phyloP scores from a whole-genome alignment of 805 yeast species.

The Saturnispora hagleri region DNA sequence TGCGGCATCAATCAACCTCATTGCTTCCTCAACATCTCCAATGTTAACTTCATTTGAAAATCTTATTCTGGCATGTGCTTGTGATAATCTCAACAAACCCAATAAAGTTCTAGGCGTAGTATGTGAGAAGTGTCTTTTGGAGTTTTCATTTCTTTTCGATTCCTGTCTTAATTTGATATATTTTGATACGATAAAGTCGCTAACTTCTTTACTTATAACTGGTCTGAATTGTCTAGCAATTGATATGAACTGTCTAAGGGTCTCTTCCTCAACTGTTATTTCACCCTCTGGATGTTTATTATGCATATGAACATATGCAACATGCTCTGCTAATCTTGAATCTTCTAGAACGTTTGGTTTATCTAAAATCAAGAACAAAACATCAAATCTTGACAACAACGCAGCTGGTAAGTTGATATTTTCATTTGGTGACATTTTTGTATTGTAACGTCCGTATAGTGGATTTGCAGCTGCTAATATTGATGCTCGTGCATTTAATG shows the following conservation, averaged over 20 bases:
- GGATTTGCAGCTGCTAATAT: slow-evolving; percentile 99
- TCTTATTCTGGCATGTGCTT: slow-evolving; percentile 86
- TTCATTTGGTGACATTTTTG: slow-evolving; percentile 82
- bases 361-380: slow-evolving; percentile 79
- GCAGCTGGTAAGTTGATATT: slow-evolving; percentile 97
- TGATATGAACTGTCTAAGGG: slow-evolving; percentile 81
- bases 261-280: slow-evolving; percentile 66
- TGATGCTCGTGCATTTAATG: slow-evolving; percentile 90
- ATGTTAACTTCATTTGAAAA: slow-evolving; percentile 61
- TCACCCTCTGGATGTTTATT: slow-evolving; percentile 74
- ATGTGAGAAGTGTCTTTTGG: slow-evolving; percentile 74
- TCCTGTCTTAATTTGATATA: slow-evolving; percentile 92
- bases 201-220: slow-evolving; percentile 70
- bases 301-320: slow-evolving; percentile 92
- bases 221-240: slow-evolving; percentile 83
- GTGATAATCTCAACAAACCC: slow-evolving; percentile 86
- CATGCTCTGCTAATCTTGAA: slow-evolving; percentile 84
- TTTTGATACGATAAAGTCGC: slow-evolving; percentile 75
- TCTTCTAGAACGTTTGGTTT: slow-evolving; percentile 72
- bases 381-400: slow-evolving; percentile 85
- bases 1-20: slow-evolving; percentile 79
- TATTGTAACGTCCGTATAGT: slow-evolving; percentile 87
- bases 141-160: slow-evolving; percentile 68
- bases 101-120: slow-evolving; percentile 92
- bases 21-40: slow-evolving; percentile 92